phyloP scores from a whole-genome alignment of 345 rosid species.

The Citropsis articulata region DNA sequence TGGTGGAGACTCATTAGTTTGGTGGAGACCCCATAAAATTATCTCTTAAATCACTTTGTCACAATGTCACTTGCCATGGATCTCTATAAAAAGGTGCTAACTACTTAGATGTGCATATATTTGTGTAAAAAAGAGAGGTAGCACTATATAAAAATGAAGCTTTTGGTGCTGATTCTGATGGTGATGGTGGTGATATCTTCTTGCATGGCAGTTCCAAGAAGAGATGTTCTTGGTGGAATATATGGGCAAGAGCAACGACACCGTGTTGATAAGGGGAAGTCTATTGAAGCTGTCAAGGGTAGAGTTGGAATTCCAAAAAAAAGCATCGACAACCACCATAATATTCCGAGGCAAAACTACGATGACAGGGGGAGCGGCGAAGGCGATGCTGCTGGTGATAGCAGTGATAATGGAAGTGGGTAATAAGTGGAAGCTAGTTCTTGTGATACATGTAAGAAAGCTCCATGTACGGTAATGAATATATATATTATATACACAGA shows the following conservation, averaged over 20 bases:
- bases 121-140: neutral
- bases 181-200: slow-evolving; percentile 28
- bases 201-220: slow-evolving; percentile 22
- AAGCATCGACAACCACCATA: slow-evolving; percentile 39
- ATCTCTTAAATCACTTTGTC: neutral
- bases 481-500: no score
- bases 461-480: neutral
- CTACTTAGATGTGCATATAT: neutral
- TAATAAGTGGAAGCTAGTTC: neutral
- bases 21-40: slow-evolving; percentile 11
- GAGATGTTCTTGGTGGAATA: slow-evolving; percentile 22
- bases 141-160: slow-evolving; percentile 18
- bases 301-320: slow-evolving; percentile 9
- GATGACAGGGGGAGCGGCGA: slow-evolving; percentile 12
- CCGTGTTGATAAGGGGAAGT: slow-evolving; percentile 12
- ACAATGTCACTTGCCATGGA: neutral
- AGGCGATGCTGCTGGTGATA: slow-evolving; percentile 12
- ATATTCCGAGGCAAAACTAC: slow-evolving; percentile 36
- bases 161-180: slow-evolving; percentile 15
- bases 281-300: slow-evolving; percentile 12
- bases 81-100: neutral
- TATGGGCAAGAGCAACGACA: slow-evolving; percentile 18
- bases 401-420: slow-evolving; percentile 6
- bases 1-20: slow-evolving; percentile 14
- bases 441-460: neutral